Conservation (phyloP, 31 red algal species). For the Odonthalia washingtoniensis region DNA sequence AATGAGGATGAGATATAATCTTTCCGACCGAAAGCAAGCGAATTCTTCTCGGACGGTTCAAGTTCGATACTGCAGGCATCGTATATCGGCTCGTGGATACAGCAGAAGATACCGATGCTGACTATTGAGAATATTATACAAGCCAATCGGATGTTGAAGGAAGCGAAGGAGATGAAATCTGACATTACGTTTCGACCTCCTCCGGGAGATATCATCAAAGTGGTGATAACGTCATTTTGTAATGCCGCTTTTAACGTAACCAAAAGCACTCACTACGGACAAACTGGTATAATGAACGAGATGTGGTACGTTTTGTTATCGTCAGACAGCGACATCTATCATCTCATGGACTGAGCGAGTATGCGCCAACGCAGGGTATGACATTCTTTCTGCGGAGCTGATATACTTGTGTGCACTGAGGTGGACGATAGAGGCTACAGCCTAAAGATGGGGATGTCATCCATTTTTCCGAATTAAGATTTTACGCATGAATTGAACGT, state of each 20-base stretch:
- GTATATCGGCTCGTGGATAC: too few species aligned
- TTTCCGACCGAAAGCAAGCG: too few species aligned
- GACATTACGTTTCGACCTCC: conserved; percentile 1
- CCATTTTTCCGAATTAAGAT: too few species aligned
- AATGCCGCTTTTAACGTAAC: conserved; percentile 3
- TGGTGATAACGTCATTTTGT: not conserved
- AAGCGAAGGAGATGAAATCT: not conserved
- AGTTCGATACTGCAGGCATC: too few species aligned
- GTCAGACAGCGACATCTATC: not conserved
- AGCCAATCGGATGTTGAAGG: not conserved
- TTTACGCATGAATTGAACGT: too few species aligned
- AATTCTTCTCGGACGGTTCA: too few species aligned
- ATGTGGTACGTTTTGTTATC: not conserved
- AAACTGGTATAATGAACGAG: not conserved
- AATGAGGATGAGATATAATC: too few species aligned
- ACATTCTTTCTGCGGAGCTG: conserved; percentile 7
- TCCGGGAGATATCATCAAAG: not conserved
- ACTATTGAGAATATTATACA: not conserved
- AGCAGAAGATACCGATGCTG: too few species aligned
- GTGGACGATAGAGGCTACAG: not conserved
- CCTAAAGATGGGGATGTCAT: too few species aligned
- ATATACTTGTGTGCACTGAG: conserved; percentile 23
- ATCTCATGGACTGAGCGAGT: conserved; percentile 13
- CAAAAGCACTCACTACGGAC: not conserved
- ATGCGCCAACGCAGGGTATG: not conserved